Percentiles rank a stretch among this genome's conserved stretches.
These are phyloP conservation scores for Exophiala alcalophila DNA, from an alignment of 2,329 filamentous ascomycete species.

Conservation along the genomic window DNA sequence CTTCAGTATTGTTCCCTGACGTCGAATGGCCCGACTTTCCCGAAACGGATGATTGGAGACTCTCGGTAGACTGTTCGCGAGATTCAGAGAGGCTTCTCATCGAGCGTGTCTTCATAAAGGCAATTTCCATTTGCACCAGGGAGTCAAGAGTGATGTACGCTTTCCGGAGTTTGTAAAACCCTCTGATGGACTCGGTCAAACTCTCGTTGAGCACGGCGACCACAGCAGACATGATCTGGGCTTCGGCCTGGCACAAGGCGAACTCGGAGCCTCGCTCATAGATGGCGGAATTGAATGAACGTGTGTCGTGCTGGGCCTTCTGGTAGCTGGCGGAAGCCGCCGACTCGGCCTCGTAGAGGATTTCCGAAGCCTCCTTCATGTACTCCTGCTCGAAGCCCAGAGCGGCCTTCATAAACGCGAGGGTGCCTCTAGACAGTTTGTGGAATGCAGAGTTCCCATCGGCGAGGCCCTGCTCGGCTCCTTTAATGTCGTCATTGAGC, in stretches of 20 bases:
- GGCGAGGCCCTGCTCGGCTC: conserved; percentile 69
- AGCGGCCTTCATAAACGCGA: conserved; percentile 80
- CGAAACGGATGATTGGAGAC: conserved; percentile 17
- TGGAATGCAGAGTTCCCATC: conserved; percentile 83
- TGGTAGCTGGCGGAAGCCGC: conserved; percentile 73
- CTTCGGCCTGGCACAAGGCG: conserved; percentile 76
- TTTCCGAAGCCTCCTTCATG: conserved; percentile 76
- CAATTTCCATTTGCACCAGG: conserved; percentile 72
- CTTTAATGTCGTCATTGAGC: conserved; percentile 86
- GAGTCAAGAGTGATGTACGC: conserved; percentile 79
- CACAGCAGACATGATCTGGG: conserved; percentile 84
- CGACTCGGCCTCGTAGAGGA: conserved; percentile 72
- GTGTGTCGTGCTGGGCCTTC: conserved; percentile 64
- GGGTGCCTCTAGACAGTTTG: conserved; percentile 74
- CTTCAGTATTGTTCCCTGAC: conserved; percentile 1
- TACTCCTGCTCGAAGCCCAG: conserved; percentile 89
- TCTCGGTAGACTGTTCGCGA: conserved; percentile 25
- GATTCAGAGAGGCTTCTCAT: conserved; percentile 18
- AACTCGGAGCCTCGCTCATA: conserved; percentile 87
- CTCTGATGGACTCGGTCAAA: conserved; percentile 82
- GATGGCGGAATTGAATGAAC: conserved; percentile 57
- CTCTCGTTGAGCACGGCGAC: conserved; percentile 89
- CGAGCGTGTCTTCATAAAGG: conserved; percentile 43
- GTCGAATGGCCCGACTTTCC: conserved; percentile 10
- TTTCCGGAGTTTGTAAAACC: conserved; percentile 89